A percentile compares a stretch with the other conserved stretches of the same genome.
Evolutionary conservation across 2,329 filamentous ascomycete species (phyloP).

Genomic region (Intubia oerlemansii): DNA sequence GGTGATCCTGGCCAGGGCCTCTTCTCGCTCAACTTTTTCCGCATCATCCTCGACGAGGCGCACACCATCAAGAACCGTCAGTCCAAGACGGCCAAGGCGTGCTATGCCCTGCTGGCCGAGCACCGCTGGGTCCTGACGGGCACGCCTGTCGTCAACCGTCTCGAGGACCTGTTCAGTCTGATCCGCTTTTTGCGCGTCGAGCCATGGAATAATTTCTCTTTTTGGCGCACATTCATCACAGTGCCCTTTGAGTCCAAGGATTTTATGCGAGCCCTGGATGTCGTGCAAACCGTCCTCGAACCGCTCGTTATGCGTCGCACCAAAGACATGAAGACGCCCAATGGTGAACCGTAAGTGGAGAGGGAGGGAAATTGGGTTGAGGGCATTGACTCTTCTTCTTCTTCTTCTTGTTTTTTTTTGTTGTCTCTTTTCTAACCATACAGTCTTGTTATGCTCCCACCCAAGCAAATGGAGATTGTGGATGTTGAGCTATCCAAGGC

Average conservation of each 20-base stretch:
- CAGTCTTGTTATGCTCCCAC: slow-evolving; percentile 64
- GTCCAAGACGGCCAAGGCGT: slow-evolving; percentile 87
- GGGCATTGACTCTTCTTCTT: slow-evolving; percentile 11
- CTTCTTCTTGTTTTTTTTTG: too few species aligned
- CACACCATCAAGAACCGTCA: slow-evolving; percentile 81
- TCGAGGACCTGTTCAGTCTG: slow-evolving; percentile 86
- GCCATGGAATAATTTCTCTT: slow-evolving; percentile 97
- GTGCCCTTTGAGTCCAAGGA: slow-evolving; percentile 92
- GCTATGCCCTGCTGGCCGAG: slow-evolving; percentile 66
- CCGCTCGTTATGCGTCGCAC: slow-evolving; percentile 87
- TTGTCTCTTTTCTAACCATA: slow-evolving; percentile 6
- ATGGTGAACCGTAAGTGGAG: slow-evolving; percentile 46
- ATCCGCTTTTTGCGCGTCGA: slow-evolving; percentile 86
- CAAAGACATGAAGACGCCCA: slow-evolving; percentile 94
- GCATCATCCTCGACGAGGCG: slow-evolving; percentile 85
- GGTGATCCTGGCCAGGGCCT: slow-evolving; percentile 47
- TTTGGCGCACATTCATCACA: slow-evolving; percentile 98
- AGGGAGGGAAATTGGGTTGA: too few species aligned
- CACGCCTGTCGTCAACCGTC: slow-evolving; percentile 86
- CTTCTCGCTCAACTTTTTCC: slow-evolving; percentile 87
- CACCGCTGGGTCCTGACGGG: slow-evolving; percentile 91
- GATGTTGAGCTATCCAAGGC: slow-evolving; percentile 66
- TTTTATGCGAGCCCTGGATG: slow-evolving; percentile 79
- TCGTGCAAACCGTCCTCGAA: slow-evolving; percentile 91
- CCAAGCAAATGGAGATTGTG: slow-evolving; percentile 66